phyloP scores from a whole-genome alignment of 2,329 filamentous ascomycete species.

The Fusarium virguliforme region DNA sequence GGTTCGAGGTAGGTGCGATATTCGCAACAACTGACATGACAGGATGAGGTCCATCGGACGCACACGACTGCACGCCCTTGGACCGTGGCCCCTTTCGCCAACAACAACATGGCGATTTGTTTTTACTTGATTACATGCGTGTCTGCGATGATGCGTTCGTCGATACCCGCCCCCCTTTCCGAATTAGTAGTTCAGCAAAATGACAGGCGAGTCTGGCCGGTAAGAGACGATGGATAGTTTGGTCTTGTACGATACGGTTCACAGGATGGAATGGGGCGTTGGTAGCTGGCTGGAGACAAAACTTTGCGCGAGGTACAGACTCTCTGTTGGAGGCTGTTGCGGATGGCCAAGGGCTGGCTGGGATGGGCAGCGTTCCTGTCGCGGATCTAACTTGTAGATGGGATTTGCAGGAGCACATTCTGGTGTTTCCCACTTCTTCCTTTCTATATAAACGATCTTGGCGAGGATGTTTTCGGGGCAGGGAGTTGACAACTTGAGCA shows the following conservation, averaged over 20 bases:
- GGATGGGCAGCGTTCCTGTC: constrained; percentile 25
- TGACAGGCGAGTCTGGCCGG: constrained; percentile 29
- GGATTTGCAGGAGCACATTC: constrained; percentile 19
- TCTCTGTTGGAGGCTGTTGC: constrained; percentile 15
- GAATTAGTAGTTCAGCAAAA: constrained; percentile 34
- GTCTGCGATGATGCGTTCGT: constrained; percentile 41
- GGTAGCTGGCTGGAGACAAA: constrained; percentile 24
- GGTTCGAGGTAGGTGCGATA: constrained; percentile 39
- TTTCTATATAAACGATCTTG: constrained; percentile 22
- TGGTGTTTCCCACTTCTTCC: constrained; percentile 20
- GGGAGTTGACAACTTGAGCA: not conserved
- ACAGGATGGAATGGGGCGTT: constrained; percentile 44
- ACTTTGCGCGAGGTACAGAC: constrained; percentile 27
- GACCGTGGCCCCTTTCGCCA: constrained; percentile 13
- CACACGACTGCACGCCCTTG: constrained; percentile 16
- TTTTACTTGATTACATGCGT: constrained; percentile 23
- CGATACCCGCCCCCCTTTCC: constrained; percentile 46
- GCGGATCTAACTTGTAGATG: constrained; percentile 28
- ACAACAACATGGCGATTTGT: constrained; percentile 26
- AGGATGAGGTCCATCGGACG: constrained; percentile 34
- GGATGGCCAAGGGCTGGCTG: constrained; percentile 12
- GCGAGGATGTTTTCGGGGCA: constrained; percentile 4
- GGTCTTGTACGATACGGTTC: constrained; percentile 41
- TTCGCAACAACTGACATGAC: constrained; percentile 38
- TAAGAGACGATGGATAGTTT: constrained; percentile 36